Evolutionary conservation across 208 protist genomes (phyloP).

Genomic region (Acanthamoeba castellanii): DNA sequence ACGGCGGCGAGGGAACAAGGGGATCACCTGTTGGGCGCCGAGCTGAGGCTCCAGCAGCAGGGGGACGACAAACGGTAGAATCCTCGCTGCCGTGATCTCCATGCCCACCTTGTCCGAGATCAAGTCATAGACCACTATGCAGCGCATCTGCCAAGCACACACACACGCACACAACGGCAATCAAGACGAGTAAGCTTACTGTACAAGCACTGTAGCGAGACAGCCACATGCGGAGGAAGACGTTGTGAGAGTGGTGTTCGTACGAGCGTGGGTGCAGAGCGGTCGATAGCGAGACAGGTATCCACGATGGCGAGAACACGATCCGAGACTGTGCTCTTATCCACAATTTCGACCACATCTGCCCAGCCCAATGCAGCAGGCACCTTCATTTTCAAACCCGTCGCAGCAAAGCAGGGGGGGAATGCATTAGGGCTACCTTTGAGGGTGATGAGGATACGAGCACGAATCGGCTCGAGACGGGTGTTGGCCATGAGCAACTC

Average conservation of each 20-base stretch:
- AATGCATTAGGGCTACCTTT: neutral
- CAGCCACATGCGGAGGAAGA: neutral
- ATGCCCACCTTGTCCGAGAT: neutral
- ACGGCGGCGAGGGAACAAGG: neutral
- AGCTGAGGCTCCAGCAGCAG: conserved; percentile 23
- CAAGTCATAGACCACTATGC: conserved; percentile 36
- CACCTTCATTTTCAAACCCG: neutral
- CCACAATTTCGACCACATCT: conserved; percentile 6
- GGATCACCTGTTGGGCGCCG: neutral
- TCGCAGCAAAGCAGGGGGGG: neutral
- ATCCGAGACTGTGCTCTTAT: neutral
- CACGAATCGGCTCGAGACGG: conserved; percentile 2
- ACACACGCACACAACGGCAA: too few relatives aligned
- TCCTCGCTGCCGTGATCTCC: neutral
- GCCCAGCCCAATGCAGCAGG: neutral
- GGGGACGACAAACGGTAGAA: conserved; percentile 19
- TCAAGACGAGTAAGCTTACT: too few relatives aligned
- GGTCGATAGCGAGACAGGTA: neutral
- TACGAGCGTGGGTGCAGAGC: conserved; percentile 4
- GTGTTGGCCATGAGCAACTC: conserved; percentile 17
- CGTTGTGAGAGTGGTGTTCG: neutral
- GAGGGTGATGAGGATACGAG: conserved; percentile 26
- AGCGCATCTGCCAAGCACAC: neutral
- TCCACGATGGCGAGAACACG: neutral
- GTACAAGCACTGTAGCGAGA: neutral